A percentile compares a stretch with the other conserved stretches of the same genome.
Evolutionary conservation across 331 rosid genomes (phyloP).

Genomic region (Stylosanthes scabra): DNA sequence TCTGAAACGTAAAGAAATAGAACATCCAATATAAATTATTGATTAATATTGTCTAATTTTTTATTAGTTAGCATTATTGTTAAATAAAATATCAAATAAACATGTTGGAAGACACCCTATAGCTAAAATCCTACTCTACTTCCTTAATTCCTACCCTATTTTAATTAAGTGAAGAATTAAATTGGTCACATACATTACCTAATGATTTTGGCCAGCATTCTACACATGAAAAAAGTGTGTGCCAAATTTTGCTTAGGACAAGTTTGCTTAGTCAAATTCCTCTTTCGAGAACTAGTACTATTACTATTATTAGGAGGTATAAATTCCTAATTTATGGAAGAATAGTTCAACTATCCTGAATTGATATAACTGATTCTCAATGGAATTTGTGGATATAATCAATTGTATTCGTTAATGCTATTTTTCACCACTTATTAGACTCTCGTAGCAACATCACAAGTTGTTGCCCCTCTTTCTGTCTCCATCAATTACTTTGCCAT

Average conservation of each 20-base stretch:
- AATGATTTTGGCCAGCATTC: slow-evolving; percentile 22
- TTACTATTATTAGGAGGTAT: too few species aligned
- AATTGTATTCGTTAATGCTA: too few species aligned
- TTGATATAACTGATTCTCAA: background rate
- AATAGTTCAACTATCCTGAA: background rate
- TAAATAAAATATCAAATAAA: too few species aligned
- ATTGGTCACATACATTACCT: background rate
- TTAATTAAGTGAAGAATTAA: background rate
- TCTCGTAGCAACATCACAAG: background rate
- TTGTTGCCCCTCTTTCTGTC: background rate
- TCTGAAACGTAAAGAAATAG: too few species aligned
- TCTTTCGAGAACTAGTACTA: slow-evolving; percentile 1
- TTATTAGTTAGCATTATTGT: too few species aligned
- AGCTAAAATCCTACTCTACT: too few species aligned
- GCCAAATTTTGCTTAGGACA: background rate
- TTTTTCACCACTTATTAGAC: too few species aligned
- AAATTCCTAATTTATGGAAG: background rate
- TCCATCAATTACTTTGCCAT: background rate
- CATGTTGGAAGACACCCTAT: too few species aligned
- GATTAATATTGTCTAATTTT: too few species aligned
- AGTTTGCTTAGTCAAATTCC: background rate
- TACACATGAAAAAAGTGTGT: background rate
- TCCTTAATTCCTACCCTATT: background rate
- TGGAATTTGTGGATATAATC: too few species aligned
- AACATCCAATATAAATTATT: too few species aligned